Evolutionary conservation across 139 green algal genomes (phyloP).

Genomic region (Trebouxia sp.): DNA sequence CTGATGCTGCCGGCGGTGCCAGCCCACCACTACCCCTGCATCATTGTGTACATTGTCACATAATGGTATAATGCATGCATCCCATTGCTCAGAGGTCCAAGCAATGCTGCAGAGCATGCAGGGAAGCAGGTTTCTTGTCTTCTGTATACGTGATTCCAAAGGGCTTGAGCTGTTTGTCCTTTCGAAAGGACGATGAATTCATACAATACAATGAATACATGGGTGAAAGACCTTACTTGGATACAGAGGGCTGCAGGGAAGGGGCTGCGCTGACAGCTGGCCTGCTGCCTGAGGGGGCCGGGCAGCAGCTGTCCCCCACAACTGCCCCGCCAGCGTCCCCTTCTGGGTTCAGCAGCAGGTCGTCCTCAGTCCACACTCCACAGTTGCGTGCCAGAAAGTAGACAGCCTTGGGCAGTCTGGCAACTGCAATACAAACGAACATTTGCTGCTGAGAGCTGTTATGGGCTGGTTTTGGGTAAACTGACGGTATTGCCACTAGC

Average conservation of each 20-base stretch:
- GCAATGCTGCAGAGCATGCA: too few relatives aligned
- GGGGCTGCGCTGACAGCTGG: not conserved
- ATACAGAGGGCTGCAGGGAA: constrained; percentile 9
- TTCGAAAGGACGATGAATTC: too few relatives aligned
- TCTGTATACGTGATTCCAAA: too few relatives aligned
- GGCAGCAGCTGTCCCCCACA: constrained; percentile 5
- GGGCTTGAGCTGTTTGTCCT: too few relatives aligned
- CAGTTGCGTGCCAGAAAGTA: constrained; percentile 1
- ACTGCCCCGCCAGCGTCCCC: constrained; percentile 10
- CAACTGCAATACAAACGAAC: not conserved
- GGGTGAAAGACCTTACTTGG: not conserved
- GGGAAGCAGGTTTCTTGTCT: too few relatives aligned
- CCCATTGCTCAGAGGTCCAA: too few relatives aligned
- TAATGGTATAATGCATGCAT: too few relatives aligned
- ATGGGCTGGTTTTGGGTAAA: too few relatives aligned
- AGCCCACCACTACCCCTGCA: constrained; percentile 4
- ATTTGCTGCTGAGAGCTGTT: too few relatives aligned
- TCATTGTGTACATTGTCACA: too few relatives aligned
- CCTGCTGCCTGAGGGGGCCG: constrained; percentile 1
- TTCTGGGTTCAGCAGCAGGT: not conserved
- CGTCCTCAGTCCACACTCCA: constrained; percentile 6
- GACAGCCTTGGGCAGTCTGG: not conserved
- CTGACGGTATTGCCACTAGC: too few relatives aligned
- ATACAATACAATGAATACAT: too few relatives aligned
- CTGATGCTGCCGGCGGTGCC: not conserved